Percentiles rank a stretch among this genome's conserved stretches.
Evolutionary conservation across 345 rosid genomes (phyloP).

Genomic region (Linum trigynum): DNA sequence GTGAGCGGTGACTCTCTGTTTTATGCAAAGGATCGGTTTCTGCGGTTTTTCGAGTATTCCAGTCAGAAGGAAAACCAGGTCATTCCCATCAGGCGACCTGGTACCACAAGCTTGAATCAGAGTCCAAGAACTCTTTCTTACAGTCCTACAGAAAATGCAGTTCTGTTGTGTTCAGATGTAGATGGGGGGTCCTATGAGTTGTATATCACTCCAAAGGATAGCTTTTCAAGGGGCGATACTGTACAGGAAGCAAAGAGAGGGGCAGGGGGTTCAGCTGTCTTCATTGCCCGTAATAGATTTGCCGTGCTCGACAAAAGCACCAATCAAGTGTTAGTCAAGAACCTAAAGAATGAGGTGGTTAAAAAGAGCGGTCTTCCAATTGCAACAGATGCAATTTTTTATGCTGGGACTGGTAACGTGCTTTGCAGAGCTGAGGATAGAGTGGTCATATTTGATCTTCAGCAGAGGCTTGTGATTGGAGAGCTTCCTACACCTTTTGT

Average conservation of each 20-base stretch:
- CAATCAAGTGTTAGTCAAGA: conserved; percentile 74
- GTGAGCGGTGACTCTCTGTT: conserved; percentile 66
- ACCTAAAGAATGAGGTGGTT: conserved; percentile 76
- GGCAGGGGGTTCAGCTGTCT: conserved; percentile 67
- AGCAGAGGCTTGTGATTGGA: conserved; percentile 76
- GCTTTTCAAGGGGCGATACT: conserved; percentile 54
- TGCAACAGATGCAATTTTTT: conserved; percentile 70
- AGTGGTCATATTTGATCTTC: conserved; percentile 78
- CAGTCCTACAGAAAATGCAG: conserved; percentile 89
- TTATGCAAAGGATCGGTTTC: conserved; percentile 70
- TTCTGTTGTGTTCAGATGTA: conserved; percentile 74
- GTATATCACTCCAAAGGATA: conserved; percentile 73
- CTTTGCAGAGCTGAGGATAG: conserved; percentile 85
- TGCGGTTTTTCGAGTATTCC: conserved; percentile 68
- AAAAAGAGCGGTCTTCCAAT: conserved; percentile 65
- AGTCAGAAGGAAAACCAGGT: conserved; percentile 69
- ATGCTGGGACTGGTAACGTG: conserved; percentile 86
- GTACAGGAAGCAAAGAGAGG: conserved; percentile 87
- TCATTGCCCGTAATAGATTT: conserved; percentile 76
- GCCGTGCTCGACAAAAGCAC: conserved; percentile 85
- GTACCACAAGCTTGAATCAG: conserved; percentile 65
- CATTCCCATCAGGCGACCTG: conserved; percentile 76
- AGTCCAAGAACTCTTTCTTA: conserved; percentile 86
- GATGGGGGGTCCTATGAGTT: conserved; percentile 93
- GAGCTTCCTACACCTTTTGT: conserved; percentile 73